phyloP scores from a whole-genome alignment of 2,329 filamentous ascomycete genomes.

The Bisporella sp. region DNA sequence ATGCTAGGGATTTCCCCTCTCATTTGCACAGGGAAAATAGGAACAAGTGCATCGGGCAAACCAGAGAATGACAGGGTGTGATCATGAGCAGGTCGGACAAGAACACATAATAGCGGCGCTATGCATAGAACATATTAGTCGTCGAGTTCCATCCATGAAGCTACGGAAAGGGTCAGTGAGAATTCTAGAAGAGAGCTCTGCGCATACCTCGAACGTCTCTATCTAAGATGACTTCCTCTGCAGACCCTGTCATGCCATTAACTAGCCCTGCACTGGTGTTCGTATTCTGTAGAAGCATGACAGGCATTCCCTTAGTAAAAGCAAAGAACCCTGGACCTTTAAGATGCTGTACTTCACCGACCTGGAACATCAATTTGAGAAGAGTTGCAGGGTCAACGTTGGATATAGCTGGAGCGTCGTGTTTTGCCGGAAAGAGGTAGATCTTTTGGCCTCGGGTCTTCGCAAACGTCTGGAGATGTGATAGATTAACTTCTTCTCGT shows the following conservation, averaged over 20 bases:
- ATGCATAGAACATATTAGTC: neutral
- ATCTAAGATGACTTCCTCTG: neutral
- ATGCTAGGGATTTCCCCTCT: neutral
- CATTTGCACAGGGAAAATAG: neutral
- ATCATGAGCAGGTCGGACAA: neutral
- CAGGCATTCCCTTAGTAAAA: neutral
- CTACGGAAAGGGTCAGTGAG: neutral
- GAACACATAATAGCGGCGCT: neutral
- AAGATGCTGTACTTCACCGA: neutral
- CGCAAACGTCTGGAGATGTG: neutral
- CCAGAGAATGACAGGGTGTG: neutral
- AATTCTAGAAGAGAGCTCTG: neutral
- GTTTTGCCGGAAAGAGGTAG: no score
- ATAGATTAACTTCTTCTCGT: no score
- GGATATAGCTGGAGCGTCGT: neutral
- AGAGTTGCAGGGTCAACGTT: neutral
- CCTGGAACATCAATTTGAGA: neutral
- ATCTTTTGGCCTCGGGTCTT: neutral
- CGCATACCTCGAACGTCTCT: neutral
- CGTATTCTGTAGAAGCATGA: neutral
- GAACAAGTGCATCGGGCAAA: neutral
- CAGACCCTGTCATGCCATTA: neutral
- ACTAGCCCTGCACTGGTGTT: neutral
- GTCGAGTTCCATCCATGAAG: neutral
- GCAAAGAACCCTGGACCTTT: neutral